These are phyloP conservation scores for Cystobasidium onofrii DNA, from an alignment of 768 basidiomycete genomes.

Conservation along the genomic window DNA sequence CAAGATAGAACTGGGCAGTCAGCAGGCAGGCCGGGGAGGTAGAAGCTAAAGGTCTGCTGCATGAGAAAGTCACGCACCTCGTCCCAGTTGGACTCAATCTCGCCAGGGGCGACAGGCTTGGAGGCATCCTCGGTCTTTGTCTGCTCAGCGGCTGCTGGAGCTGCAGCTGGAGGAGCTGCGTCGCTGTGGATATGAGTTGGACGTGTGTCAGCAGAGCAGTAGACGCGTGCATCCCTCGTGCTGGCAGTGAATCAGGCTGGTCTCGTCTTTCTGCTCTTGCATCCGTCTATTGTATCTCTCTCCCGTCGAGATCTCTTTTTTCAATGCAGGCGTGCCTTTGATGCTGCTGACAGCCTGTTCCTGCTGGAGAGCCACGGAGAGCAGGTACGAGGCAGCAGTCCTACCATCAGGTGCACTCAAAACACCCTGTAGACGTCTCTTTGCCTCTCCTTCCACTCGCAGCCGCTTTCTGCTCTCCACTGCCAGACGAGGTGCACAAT, in stretches of 20 bases:
- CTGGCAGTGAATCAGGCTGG: not conserved
- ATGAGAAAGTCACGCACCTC: constrained; percentile 10
- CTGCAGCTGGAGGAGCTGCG: constrained; percentile 25
- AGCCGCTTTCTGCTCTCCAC: not conserved
- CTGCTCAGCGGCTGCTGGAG: constrained; percentile 5
- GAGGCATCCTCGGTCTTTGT: constrained; percentile 3
- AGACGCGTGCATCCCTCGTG: not conserved
- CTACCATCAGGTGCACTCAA: too few species aligned
- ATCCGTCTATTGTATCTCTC: not conserved
- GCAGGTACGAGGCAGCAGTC: not conserved
- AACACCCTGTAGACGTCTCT: too few species aligned
- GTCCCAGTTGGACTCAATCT: constrained; percentile 36
- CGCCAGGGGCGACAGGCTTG: not conserved
- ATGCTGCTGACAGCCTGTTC: not conserved
- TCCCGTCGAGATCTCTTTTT: not conserved
- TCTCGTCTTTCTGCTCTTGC: not conserved
- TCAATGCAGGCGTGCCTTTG: too few species aligned
- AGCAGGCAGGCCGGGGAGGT: not conserved
- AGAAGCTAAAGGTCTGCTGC: not conserved
- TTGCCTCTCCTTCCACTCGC: not conserved
- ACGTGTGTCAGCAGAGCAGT: not conserved
- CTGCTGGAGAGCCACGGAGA: not conserved
- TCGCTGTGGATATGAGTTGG: not conserved
- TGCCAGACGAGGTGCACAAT: not conserved
- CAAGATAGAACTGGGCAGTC: not conserved